These are phyloP conservation scores for Fusarium xylarioides DNA, from an alignment of 2,329 filamentous ascomycete species.

Conservation along the genomic window DNA sequence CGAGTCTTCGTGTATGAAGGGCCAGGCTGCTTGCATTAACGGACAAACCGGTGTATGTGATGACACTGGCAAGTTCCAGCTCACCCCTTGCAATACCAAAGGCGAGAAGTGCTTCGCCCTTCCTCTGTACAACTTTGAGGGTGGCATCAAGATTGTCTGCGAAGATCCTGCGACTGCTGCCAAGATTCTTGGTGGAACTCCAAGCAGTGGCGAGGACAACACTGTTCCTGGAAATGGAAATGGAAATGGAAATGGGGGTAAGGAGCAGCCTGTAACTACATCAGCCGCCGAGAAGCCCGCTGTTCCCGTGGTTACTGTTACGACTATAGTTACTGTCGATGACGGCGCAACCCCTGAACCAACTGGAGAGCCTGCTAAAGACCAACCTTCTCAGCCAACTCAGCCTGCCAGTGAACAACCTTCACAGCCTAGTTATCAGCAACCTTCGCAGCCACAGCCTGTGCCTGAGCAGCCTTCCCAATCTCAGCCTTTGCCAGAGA, in stretches of 20 bases:
- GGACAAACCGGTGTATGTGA: constrained; percentile 60
- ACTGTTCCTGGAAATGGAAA: constrained; percentile 9
- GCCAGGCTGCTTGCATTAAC: constrained; percentile 62
- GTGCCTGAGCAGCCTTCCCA: background rate
- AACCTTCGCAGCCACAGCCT: constrained; percentile 9
- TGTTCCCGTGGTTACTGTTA: constrained; percentile 44
- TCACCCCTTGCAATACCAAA: constrained; percentile 46
- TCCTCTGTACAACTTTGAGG: constrained; percentile 57
- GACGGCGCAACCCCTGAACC: constrained; percentile 30
- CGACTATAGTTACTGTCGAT: constrained; percentile 44
- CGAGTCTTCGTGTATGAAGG: constrained; percentile 56
- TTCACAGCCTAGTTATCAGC: constrained; percentile 9
- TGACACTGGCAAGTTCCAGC: constrained; percentile 51
- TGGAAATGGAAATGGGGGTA: constrained; percentile 8
- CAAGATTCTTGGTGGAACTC: constrained; percentile 51
- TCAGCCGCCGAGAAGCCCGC: constrained; percentile 15
- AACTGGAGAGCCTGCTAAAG: constrained; percentile 15
- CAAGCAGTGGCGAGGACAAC: constrained; percentile 5
- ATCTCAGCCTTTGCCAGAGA: background rate
- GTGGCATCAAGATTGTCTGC: constrained; percentile 61
- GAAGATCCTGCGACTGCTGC: constrained; percentile 52
- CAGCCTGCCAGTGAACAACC: constrained; percentile 13
- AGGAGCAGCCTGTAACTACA: constrained; percentile 25
- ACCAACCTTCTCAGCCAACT: constrained; percentile 11
- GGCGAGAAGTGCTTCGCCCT: constrained; percentile 60